A percentile compares a stretch with the other conserved stretches of the same genome.
Conservation (phyloP, 805 yeast genomes). For the Kregervanrija pseudodelftensis region DNA sequence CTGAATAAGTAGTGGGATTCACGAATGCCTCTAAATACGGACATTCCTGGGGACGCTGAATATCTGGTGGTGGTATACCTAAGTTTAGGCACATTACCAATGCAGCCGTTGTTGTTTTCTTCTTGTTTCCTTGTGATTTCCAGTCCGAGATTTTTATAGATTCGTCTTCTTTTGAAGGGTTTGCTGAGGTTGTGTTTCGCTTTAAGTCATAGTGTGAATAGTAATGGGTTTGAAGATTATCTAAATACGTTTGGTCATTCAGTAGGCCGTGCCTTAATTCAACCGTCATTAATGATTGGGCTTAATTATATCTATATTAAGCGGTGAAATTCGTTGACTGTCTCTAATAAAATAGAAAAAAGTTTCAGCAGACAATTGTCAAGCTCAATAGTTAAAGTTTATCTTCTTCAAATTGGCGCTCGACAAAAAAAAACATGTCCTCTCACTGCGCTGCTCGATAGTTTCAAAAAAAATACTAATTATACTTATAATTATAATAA, state of each 20-base stretch:
- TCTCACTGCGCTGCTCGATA: too few species aligned
- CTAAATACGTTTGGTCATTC: slow-evolving; percentile 24
- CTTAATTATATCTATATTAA: too few species aligned
- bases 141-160: slow-evolving; percentile 77
- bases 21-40: slow-evolving; percentile 92
- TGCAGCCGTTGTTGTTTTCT: slow-evolving; percentile 90
- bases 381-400: too few species aligned
- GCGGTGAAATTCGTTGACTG: too few species aligned
- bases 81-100: slow-evolving; percentile 82
- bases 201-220: slow-evolving; percentile 75
- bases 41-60: slow-evolving; percentile 86
- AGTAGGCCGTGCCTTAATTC: slow-evolving; percentile 27
- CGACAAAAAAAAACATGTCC: too few species aligned
- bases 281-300: slow-evolving; percentile 8
- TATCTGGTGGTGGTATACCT: slow-evolving; percentile 97
- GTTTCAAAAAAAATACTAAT: too few species aligned
- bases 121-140: slow-evolving; percentile 86
- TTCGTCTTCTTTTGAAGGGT: slow-evolving; percentile 55
- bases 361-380: too few species aligned
- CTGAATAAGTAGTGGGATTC: slow-evolving; percentile 76
- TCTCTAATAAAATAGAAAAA: too few species aligned
- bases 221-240: slow-evolving; percentile 25
- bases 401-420: too few species aligned
- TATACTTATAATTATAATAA: too few species aligned
- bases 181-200: slow-evolving; percentile 85